Base-by-base conservation (phyloP, 2,329 filamentous ascomycete species). In the Capronia epimyces region DNA sequence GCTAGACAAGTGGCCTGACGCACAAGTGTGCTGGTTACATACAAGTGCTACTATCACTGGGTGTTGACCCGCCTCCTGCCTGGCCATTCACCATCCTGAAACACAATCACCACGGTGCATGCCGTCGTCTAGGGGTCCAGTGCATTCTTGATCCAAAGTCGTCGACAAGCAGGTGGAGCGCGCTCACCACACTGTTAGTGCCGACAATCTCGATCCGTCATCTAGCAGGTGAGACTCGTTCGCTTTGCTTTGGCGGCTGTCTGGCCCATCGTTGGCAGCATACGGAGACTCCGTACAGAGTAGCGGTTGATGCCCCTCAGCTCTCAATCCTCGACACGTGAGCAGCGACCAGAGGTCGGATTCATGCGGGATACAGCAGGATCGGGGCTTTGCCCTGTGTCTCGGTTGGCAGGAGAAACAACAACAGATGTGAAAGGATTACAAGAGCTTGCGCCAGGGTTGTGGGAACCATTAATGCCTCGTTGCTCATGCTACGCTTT, bases 1-100 rank as follows among this genome's bases (percentile, higher is more conserved):
- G 31, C 29, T 34, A 9, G 16, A n/a, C 27, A 20, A 46, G 43
- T 46, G 43, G 43, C 31, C 43, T 46, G 43, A 46, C 29, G 37
- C 34, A 37, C 34, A n/a, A n/a, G 34, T 37, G 34, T 8, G 15
- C 18, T 5, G 15, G 8, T 7, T 20, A 9, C 34, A 15, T 15
- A 37, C 15, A 37, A 5, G 9, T 25, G 21, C 39, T 25, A 15
- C 37, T 4, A n/a, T n/a, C 3, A 8, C 29, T 32, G 20, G 34
- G 18, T 37, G 15, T 20, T 20, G 34, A 37, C 15, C 34, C 34
- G 21, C 39, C 22, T 42, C 39, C 39, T 20, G 21, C 20, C 10
- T 7, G 21, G 13, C 39, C 39, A 42, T 22, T 42, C 39, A 22
- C 4, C n/a, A n/a, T 42, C 20, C 39, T 42, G 41, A 43, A 25